Evolutionary conservation across 129 eudicot species (phyloP), one percentile per base, ranked within the genome.

Genomic region (Pseudognaphalium luteoalbum): DNA sequence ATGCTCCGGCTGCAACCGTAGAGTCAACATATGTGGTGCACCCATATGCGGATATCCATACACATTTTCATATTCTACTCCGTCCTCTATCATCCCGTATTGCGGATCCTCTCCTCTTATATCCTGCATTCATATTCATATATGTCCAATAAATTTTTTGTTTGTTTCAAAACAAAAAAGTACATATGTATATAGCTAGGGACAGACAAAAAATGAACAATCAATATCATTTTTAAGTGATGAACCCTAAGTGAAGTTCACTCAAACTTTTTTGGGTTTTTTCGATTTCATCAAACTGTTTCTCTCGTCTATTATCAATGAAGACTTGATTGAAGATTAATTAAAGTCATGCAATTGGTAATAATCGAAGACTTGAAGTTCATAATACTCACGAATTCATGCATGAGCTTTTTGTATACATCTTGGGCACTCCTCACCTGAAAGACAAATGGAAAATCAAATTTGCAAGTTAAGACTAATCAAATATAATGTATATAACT

Each of bases 401-500:
- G 96, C 41, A 87, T 69, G 41, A 89, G 91, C 33, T 80, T 78
- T 68, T 84, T 87, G 83, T 87, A 86, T 33, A 86, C 71, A 10
- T 86, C 91, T 72, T 89, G 91, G 22, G 83, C 88, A 75, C 86
- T 92, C 77, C 91, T 89, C 50, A 89, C 64, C 97, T 92, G 88
- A 62, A 84, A 76, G 22, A 57, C 25, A 16, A 56, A 56, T 56
- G n/a, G 39, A 68, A 25, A 32, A 30, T n/a, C n/a, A 73, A 52
- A 25, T 50, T n/a, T 29, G 34, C 11, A 35, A 35, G 11, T 15
- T 5, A 35, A 67, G 14, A 3, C 32, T 3, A 3, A 35, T 7
- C 0, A 33, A 4, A 2, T 3, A 33, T 33, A 33, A 33, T 7
- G 42, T 22, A 66, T 30, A 66, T 67, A 37, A 15, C 1, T 64